A percentile compares a stretch with the other conserved stretches of the same genome.
These are phyloP conservation scores for Saturnispora kantuleensis DNA, from an alignment of 805 yeast species.

Conservation along the genomic window DNA sequence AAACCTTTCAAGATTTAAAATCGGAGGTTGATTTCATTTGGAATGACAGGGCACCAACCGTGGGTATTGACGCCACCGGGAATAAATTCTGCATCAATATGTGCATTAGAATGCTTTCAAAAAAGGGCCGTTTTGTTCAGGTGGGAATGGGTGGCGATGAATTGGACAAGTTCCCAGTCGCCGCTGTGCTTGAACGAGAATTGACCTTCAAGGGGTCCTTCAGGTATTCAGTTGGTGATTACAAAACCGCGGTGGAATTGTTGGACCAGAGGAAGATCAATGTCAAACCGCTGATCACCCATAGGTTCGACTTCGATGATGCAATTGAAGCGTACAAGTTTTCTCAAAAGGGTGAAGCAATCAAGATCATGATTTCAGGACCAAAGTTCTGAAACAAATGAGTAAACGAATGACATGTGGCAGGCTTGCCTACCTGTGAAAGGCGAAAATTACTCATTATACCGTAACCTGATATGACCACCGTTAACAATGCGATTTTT, in stretches of 20 bases:
- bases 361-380: slow-evolving; percentile 76
- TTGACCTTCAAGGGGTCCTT: slow-evolving; percentile 63
- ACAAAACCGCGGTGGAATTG: slow-evolving; percentile 59
- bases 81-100: slow-evolving; percentile 65
- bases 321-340: slow-evolving; percentile 66
- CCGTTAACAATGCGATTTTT: too few relatives aligned
- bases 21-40: slow-evolving; percentile 29
- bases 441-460: neutral
- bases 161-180: slow-evolving; percentile 62
- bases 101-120: slow-evolving; percentile 50
- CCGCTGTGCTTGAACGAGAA: slow-evolving; percentile 59
- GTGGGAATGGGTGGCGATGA: slow-evolving; percentile 76
- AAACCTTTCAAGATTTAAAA: slow-evolving; percentile 34
- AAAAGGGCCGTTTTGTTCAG: slow-evolving; percentile 71
- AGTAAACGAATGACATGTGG: too few relatives aligned
- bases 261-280: slow-evolving; percentile 35
- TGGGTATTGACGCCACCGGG: slow-evolving; percentile 82
- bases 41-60: slow-evolving; percentile 33
- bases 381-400: slow-evolving; percentile 34
- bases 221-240: slow-evolving; percentile 74
- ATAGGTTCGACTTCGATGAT: slow-evolving; percentile 59
- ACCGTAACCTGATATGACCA: neutral
- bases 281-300: slow-evolving; percentile 63
- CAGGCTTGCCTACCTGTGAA: neutral
- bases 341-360: slow-evolving; percentile 56